Base-by-base conservation (phyloP, 768 basidiomycete genomes). In the Mycena capillaripes region DNA sequence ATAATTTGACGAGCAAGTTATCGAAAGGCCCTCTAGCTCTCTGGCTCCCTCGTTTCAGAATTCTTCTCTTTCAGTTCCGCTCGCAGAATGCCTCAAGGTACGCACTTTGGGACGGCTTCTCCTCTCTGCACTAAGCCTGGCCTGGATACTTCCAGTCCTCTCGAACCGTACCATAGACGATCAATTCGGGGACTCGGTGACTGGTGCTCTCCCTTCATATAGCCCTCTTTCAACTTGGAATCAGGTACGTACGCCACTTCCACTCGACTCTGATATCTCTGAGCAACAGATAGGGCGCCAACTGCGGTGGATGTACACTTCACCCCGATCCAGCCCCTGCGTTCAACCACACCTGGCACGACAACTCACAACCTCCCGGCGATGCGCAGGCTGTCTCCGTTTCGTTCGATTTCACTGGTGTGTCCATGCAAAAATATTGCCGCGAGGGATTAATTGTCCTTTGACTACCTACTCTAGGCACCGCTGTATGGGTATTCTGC, bases 131-230 rank as follows among this genome's bases (percentile, higher is more conserved):
- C 44, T 29, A 25, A 46, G 40, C 4, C 25, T 27, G 7, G 40
- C 4, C 25, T 27, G 7, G 16, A 12, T 64, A 12, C 30, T 9
- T 25, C n/a, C 36, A 72, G 70, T 50, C 50, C 46, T 62, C 40
- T 23, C 57, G 5, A 75, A 75, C 48, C 61, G 70, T 21, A 75
- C 74, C 6, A 75, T 75, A 23, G 74, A 75, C 36, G 74, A 75
- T 38, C 23, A 71, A 50, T 72, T 46, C 25, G 74, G 70, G 34
- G 74, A 75, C 57, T 66, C 52, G 25, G 53, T 66, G 17, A 48
- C 73, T 50, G 69, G 69, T 16, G 42, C n/a, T 32, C 48, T 48
- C 2, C 69, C 73, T 12, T 63, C 68, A 17, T 74, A 75, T 27
- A 66, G 34, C 25, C 66, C 69, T 56, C 21, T 40, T 42, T 7